Evolutionary conservation across 2,329 filamentous ascomycete species (phyloP).

Genomic region (Ophiostoma tasmaniense): DNA sequence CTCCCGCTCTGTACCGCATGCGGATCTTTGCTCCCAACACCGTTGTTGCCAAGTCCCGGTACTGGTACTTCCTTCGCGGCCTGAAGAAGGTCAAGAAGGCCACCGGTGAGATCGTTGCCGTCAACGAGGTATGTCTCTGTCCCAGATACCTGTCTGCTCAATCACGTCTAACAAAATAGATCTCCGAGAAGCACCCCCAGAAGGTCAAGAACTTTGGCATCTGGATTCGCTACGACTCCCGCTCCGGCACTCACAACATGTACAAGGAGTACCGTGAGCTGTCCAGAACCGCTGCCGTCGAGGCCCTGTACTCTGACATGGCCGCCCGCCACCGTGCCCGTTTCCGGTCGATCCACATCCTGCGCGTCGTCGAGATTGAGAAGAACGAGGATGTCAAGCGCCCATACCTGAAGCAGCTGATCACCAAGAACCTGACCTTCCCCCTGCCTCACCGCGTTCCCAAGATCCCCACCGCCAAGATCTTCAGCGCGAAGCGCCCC

Average conservation of each 20-base stretch:
- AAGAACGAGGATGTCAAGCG: slow-evolving; percentile 92
- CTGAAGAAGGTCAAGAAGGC: slow-evolving; percentile 99
- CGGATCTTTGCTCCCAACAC: slow-evolving; percentile 98
- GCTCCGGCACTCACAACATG: slow-evolving; percentile 99
- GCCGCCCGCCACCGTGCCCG: slow-evolving; percentile 95
- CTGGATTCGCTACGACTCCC: slow-evolving; percentile 99
- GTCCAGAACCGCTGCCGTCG: slow-evolving; percentile 88
- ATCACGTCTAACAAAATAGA: slow-evolving; percentile 42
- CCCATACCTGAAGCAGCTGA: slow-evolving; percentile 98
- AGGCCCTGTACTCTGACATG: slow-evolving; percentile 99
- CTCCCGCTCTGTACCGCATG: slow-evolving; percentile 99
- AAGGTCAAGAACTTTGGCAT: slow-evolving; percentile 99
- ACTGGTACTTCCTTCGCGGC: slow-evolving; percentile 99
- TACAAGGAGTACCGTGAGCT: slow-evolving; percentile 99
- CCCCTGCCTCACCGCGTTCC: slow-evolving; percentile 93
- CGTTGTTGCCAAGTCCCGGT: slow-evolving; percentile 98
- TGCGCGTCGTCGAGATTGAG: slow-evolving; percentile 96
- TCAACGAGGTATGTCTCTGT: slow-evolving; percentile 71
- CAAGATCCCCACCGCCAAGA: slow-evolving; percentile 75
- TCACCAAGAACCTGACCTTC: slow-evolving; percentile 93
- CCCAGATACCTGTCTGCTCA: background rate
- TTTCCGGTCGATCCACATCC: slow-evolving; percentile 92
- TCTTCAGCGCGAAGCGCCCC: slow-evolving; percentile 88
- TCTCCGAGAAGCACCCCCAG: slow-evolving; percentile 96
- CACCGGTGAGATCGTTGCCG: slow-evolving; percentile 95